Evolutionary conservation across 179 eudicot species (phyloP).

Genomic region (Pouteria campechiana): DNA sequence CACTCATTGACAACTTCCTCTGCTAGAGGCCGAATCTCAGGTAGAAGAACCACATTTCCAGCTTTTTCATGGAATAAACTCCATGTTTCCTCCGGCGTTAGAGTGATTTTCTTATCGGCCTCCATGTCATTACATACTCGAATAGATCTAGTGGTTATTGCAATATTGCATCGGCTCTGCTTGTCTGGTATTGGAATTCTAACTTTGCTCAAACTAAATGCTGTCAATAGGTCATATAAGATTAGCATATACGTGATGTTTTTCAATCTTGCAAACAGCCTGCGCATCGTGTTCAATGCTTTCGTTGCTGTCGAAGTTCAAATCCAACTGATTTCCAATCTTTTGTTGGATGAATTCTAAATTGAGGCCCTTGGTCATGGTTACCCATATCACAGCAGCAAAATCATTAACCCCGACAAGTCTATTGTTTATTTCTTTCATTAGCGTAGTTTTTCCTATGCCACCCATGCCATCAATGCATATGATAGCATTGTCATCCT

Average conservation of each 20-base stretch:
- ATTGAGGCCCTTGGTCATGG: conserved; percentile 16
- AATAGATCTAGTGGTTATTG: conserved; percentile 21
- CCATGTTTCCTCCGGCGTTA: conserved; percentile 25
- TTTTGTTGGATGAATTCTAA: conserved; percentile 24
- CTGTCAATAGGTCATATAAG: conserved; percentile 36
- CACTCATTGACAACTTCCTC: conserved; percentile 8
- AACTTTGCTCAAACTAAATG: conserved; percentile 22
- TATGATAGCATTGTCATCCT: conserved; percentile 8
- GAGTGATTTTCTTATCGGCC: conserved; percentile 14
- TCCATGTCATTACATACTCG: conserved; percentile 15
- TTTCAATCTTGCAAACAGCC: conserved; percentile 14
- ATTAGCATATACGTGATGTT: conserved; percentile 25
- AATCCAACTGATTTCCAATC: conserved; percentile 14
- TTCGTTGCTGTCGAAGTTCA: conserved; percentile 15
- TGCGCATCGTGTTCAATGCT: conserved; percentile 8
- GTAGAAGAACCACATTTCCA: conserved; percentile 10
- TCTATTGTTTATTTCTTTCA: conserved; percentile 25
- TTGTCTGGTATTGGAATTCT: conserved; percentile 35
- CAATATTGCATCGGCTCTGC: conserved; percentile 21
- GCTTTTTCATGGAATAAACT: conserved; percentile 24
- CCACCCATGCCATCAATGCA: conserved; percentile 42
- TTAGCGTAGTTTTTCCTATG: conserved; percentile 43
- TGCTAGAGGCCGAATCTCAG: conserved; percentile 7
- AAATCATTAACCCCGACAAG: conserved; percentile 14
- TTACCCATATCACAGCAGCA: conserved; percentile 35